Base-by-base conservation (phyloP, 2,329 filamentous ascomycete genomes). In the Exophiala sideris region DNA sequence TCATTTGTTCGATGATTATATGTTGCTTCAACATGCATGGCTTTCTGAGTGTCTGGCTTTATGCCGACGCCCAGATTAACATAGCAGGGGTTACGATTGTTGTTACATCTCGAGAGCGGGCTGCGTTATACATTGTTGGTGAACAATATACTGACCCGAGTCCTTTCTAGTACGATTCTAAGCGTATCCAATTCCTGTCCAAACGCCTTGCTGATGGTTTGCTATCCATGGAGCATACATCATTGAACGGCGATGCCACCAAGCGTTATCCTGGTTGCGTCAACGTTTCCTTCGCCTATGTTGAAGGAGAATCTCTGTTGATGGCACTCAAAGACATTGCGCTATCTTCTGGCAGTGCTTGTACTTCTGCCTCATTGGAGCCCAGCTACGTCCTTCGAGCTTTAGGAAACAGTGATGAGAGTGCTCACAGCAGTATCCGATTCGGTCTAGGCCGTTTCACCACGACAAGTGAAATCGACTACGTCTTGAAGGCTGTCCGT, bases 241-340 rank as follows among this genome's bases (percentile, higher is more conserved):
- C 81, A 7, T 85, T 96, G 64, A 99, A 99, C 67, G 94, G 94
- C 47, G 90, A 94, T 64, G 80, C 85, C 1, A 73, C 87, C 3
- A 80, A 83, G 48, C 95, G 95, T 72, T 99, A 99, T 70, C 91
- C 94, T 1, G 94, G 94, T 59, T 99, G 94, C 65, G 92, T 99
- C 58, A 99, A 99, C 71, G 88, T 99, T 9, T 99, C 94, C 0
- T 99, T 99, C 68, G 92, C 94, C 33, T 99, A 99, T 67, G 91
- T 99, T 3, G 94, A 99, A 74, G 94, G 94, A 63, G 94, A 99
- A 74, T 97, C 94, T 2, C 85, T 99, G 1, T 81, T 99, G 60
- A 99, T 99, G 94, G 94, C 94, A 0, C 77, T 99, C 42, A 99
- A 99, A 75, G 94, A 99, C 64, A 96, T 99, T 72, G 94, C 94